Evolutionary conservation across 495 filamentous ascomycete genomes (phyloP).

Genomic region (Podospora australis): DNA sequence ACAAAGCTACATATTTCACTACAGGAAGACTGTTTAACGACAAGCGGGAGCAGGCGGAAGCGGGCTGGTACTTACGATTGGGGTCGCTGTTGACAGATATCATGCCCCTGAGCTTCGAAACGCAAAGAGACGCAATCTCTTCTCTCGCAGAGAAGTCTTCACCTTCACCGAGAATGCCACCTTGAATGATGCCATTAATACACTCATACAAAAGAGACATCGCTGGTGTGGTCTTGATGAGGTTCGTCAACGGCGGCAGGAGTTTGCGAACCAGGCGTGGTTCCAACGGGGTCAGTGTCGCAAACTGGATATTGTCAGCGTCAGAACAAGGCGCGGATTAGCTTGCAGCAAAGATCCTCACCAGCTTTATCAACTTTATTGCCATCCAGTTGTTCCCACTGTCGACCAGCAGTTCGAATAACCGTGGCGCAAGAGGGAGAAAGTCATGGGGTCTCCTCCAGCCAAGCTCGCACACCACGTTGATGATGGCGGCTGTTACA

Average conservation of each 20-base stretch:
- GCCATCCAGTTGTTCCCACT: constrained; percentile 99
- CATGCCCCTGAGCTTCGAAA: constrained; percentile 89
- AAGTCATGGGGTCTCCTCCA: constrained; percentile 93
- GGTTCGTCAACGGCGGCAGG: constrained; percentile 84
- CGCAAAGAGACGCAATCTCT: constrained; percentile 89
- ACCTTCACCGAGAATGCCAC: constrained; percentile 77
- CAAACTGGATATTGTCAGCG: constrained; percentile 57
- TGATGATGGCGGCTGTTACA: constrained; percentile 91
- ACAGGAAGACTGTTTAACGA: neutral
- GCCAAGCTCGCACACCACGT: constrained; percentile 93
- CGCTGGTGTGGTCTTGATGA: constrained; percentile 88
- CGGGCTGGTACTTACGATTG: constrained; percentile 58
- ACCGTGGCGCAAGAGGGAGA: constrained; percentile 78
- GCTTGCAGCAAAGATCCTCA: constrained; percentile 33
- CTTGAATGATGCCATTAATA: constrained; percentile 96
- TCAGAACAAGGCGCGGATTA: constrained; percentile 13
- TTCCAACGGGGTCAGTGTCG: constrained; percentile 86
- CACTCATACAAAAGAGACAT: constrained; percentile 98
- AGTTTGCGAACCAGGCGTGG: constrained; percentile 86
- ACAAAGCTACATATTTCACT: constrained; percentile 96
- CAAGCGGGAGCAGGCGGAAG: no score
- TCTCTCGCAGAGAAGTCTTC: constrained; percentile 73
- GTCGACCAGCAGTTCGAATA: constrained; percentile 90
- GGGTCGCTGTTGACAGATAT: constrained; percentile 86
- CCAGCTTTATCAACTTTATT: constrained; percentile 96